Conservation (phyloP, 2,329 filamentous ascomycete genomes). For the Neopestalotiopsis sp. region DNA sequence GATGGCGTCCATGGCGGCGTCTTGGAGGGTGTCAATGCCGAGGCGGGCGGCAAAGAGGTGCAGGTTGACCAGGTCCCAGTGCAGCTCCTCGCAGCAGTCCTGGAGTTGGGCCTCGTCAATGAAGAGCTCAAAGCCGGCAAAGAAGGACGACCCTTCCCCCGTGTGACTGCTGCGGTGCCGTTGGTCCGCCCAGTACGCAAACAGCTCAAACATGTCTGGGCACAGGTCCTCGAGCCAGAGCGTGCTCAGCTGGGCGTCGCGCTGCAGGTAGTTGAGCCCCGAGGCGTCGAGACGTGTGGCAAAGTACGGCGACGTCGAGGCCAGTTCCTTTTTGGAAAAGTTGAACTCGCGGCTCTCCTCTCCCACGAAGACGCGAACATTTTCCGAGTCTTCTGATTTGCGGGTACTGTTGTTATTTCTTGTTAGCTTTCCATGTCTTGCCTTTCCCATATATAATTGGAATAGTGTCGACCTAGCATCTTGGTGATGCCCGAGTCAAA, state of each 20-base stretch:
- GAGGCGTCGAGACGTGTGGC: constrained; percentile 28
- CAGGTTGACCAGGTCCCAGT: constrained; percentile 61
- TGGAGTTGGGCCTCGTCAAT: constrained; percentile 32
- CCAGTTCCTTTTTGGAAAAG: constrained; percentile 35
- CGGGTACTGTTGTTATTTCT: constrained; percentile 21
- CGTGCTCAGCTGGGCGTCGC: constrained; percentile 27
- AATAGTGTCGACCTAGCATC: too few relatives aligned
- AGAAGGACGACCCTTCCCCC: constrained; percentile 22
- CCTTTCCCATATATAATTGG: too few relatives aligned
- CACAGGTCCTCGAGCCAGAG: constrained; percentile 37
- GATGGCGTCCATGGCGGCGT: constrained; percentile 61
- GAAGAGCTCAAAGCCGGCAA: constrained; percentile 26
- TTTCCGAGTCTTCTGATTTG: constrained; percentile 29
- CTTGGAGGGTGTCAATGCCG: constrained; percentile 55
- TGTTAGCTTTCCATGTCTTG: constrained; percentile 2
- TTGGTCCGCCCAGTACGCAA: constrained; percentile 38
- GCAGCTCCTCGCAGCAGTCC: constrained; percentile 44
- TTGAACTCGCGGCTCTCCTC: constrained; percentile 32
- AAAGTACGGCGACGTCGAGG: constrained; percentile 35
- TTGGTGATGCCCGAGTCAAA: neutral
- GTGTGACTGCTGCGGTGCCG: neutral
- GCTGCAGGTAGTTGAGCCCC: constrained; percentile 26
- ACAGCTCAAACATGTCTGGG: constrained; percentile 39
- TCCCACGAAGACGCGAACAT: constrained; percentile 37
- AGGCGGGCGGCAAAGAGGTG: constrained; percentile 62